Evolutionary conservation across 371 early-diverging fungal genomes (phyloP).

Genomic region (Haplosporangium sp.): DNA sequence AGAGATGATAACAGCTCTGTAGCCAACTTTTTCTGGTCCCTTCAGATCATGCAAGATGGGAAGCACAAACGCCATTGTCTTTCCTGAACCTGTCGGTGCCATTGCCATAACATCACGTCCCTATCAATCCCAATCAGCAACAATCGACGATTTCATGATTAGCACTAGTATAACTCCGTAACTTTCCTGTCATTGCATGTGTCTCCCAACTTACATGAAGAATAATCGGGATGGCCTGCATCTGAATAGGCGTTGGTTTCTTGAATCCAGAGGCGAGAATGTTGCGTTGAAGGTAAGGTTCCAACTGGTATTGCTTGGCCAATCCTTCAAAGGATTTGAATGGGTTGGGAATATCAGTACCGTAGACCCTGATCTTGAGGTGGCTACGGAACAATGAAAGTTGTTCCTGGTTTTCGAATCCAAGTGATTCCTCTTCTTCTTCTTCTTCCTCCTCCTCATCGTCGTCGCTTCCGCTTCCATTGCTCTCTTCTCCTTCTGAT

Average conservation of each 20-base stretch:
- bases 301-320: conserved; percentile 75
- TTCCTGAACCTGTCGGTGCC: conserved; percentile 99
- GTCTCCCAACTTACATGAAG: conserved; percentile 61
- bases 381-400: conserved; percentile 69
- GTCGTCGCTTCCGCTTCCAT: conserved; percentile 10
- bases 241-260: conserved; percentile 97
- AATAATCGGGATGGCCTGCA: conserved; percentile 91
- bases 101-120: conserved; percentile 92
- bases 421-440: conserved; percentile 38
- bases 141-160: background rate
- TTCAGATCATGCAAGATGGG: conserved; percentile 91
- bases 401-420: conserved; percentile 37
- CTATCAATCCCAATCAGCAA: conserved; percentile 28
- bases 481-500: conserved; percentile 33
- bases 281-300: conserved; percentile 75
- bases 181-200: too few relatives aligned
- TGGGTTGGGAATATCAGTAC: conserved; percentile 89
- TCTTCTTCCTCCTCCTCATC: conserved; percentile 36
- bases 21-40: conserved; percentile 78
- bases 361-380: conserved; percentile 84
- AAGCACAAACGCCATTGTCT: conserved; percentile 96
- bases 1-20: conserved; percentile 91
- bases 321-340: conserved; percentile 84
- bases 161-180: background rate
- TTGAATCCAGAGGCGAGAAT: conserved; percentile 71